Percentiles rank a stretch among this genome's conserved stretches.
Evolutionary conservation across 169 alveolate species (phyloP).

Genomic region (Plasmodium malariae): DNA sequence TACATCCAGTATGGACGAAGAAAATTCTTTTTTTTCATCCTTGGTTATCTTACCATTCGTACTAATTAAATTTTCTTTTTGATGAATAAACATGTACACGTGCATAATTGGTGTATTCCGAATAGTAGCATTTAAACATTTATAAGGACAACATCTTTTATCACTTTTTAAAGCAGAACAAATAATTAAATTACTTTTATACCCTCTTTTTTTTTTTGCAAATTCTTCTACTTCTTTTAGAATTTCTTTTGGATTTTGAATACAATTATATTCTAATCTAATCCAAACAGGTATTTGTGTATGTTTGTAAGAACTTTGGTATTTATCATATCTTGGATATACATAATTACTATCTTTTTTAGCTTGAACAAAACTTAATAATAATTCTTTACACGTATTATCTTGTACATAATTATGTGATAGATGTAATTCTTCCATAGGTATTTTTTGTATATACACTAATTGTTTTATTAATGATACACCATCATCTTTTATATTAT

Average conservation of each 20-base stretch:
- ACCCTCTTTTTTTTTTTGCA: constrained; percentile 71
- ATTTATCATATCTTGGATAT: constrained; percentile 73
- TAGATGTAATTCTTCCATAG: constrained; percentile 73
- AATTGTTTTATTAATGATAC: constrained; percentile 53
- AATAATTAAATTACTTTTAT: constrained; percentile 45
- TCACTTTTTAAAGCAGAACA: constrained; percentile 75
- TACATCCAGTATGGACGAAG: background rate
- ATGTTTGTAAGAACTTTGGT: constrained; percentile 41
- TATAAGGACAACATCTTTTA: constrained; percentile 72
- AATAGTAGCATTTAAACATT: constrained; percentile 48
- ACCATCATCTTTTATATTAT: constrained; percentile 75
- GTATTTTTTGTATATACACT: constrained; percentile 54
- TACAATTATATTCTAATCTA: constrained; percentile 73
- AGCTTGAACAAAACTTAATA: constrained; percentile 68
- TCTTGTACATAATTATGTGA: constrained; percentile 73
- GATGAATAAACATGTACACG: constrained; percentile 77
- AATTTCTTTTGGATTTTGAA: constrained; percentile 68
- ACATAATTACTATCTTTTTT: constrained; percentile 62
- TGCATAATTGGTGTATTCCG: constrained; percentile 75
- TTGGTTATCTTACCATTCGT: constrained; percentile 36
- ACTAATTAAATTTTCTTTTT: constrained; percentile 49
- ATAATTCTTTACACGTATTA: constrained; percentile 61
- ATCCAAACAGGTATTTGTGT: constrained; percentile 76
- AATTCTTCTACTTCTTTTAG: constrained; percentile 67
- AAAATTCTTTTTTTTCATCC: constrained; percentile 49